Percentiles rank a stretch among this genome's conserved stretches.
phyloP scores from a whole-genome alignment of 768 basidiomycete species.

The Macrolepiota fuliginosa region DNA sequence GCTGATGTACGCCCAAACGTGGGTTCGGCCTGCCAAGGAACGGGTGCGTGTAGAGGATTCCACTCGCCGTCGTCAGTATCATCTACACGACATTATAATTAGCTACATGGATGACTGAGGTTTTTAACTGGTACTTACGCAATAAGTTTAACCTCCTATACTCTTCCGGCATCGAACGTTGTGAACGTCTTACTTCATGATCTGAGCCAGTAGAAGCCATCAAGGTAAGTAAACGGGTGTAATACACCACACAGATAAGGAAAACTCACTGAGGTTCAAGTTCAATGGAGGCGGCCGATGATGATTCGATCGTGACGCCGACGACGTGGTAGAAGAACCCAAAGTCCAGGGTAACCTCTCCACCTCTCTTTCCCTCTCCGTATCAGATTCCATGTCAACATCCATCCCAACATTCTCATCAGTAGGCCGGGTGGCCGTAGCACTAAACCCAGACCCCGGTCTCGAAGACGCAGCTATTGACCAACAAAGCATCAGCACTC shows the following conservation, averaged over 20 bases:
- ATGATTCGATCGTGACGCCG: background rate
- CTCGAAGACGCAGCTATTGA: background rate
- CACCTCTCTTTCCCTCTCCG: conserved; percentile 7
- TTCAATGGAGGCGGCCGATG: background rate
- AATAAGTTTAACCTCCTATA: background rate
- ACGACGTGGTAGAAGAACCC: background rate
- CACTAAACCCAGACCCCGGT: too few relatives aligned
- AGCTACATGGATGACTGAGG: too few relatives aligned
- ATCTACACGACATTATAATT: background rate
- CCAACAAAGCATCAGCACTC: background rate
- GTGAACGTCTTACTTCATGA: background rate
- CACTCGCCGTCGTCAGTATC: conserved; percentile 4
- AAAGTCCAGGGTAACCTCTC: conserved; percentile 12
- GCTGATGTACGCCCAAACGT: background rate
- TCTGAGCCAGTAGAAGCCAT: background rate
- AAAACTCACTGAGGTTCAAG: conserved; percentile 1
- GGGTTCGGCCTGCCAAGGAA: conserved; percentile 2
- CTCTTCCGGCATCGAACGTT: background rate
- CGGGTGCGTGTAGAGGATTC: conserved; percentile 1
- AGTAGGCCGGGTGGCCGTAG: background rate
- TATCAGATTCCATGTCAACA: conserved; percentile 12
- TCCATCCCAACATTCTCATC: background rate
- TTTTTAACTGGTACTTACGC: too few relatives aligned
- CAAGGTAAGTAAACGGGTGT: background rate
- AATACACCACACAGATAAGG: background rate